phyloP scores from a whole-genome alignment of 352 stramenopile genomes.

The Phytophthora sp. region DNA sequence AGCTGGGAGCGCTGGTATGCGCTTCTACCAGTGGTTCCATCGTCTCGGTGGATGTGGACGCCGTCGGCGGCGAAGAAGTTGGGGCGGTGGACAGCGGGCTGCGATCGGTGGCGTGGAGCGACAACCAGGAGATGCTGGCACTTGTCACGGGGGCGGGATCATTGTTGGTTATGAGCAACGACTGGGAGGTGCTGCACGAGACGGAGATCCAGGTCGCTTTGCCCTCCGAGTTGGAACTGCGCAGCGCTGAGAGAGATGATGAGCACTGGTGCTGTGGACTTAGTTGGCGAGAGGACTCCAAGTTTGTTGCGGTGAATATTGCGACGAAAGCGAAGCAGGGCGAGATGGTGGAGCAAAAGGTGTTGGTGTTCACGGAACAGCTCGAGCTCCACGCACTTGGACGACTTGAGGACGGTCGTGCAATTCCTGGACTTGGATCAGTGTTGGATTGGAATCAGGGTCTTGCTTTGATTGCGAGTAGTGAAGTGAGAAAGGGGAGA shows the following conservation, averaged over 20 bases:
- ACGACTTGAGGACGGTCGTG: conserved; percentile 73
- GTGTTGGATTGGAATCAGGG: conserved; percentile 76
- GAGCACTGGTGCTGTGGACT: conserved; percentile 32
- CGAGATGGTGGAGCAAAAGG: conserved; percentile 31
- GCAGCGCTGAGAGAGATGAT: background rate
- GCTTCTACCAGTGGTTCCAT: conserved; percentile 53
- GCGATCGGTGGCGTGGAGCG: conserved; percentile 66
- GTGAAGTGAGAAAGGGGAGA: conserved; percentile 60
- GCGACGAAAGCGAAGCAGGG: conserved; percentile 10
- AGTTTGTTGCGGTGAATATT: conserved; percentile 75
- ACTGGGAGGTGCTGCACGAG: conserved; percentile 83
- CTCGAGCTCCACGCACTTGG: conserved; percentile 68
- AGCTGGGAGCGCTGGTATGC: conserved; percentile 68
- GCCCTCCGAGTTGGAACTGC: conserved; percentile 25
- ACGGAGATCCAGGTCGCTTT: conserved; percentile 48
- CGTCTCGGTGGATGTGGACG: conserved; percentile 56
- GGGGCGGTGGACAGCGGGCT: conserved; percentile 70
- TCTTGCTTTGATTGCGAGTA: conserved; percentile 73
- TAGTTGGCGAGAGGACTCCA: conserved; percentile 75
- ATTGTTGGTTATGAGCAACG: conserved; percentile 77
- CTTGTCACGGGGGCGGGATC: conserved; percentile 63
- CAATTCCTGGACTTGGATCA: conserved; percentile 47
- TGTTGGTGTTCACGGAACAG: conserved; percentile 63
- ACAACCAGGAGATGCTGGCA: conserved; percentile 72
- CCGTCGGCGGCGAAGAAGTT: conserved; percentile 63